A percentile compares a stretch with the other conserved stretches of the same genome.
These are phyloP conservation scores for Setaria italica DNA, from an alignment of 202 grass and related monocot species.

Conservation along the genomic window DNA sequence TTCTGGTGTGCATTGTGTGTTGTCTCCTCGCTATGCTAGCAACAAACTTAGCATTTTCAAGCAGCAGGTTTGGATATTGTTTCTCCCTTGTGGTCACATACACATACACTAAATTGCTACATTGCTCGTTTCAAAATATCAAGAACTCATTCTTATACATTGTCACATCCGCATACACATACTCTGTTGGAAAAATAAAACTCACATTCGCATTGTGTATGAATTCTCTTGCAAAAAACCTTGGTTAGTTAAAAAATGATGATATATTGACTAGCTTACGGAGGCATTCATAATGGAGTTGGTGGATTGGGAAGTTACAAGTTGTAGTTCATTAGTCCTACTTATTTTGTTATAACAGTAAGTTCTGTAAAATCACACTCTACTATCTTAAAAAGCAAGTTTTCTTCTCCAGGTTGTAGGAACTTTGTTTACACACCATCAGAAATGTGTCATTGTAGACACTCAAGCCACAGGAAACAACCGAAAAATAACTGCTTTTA, in stretches of 20 bases:
- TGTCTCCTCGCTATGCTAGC: constrained; percentile 82
- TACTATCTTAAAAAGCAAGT: constrained; percentile 34
- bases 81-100: neutral
- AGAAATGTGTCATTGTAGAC: constrained; percentile 94
- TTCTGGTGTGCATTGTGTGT: constrained; percentile 79
- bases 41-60: constrained; percentile 95
- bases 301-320: neutral
- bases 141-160: neutral
- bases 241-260: neutral
- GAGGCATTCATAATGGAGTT: neutral
- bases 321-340: neutral
- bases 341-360: neutral
- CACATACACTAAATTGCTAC: neutral
- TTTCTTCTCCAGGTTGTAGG: constrained; percentile 76
- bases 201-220: neutral
- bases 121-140: neutral
- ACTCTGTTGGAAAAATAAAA: neutral
- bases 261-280: neutral
- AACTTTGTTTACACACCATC: constrained; percentile 94
- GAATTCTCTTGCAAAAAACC: constrained; percentile 1
- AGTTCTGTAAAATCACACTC: neutral
- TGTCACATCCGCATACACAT: neutral
- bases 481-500: constrained; percentile 90
- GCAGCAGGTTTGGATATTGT: constrained; percentile 68
- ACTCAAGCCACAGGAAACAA: constrained; percentile 85